Conservation (phyloP, 441 rosid genomes). For the Breynia disticha region DNA sequence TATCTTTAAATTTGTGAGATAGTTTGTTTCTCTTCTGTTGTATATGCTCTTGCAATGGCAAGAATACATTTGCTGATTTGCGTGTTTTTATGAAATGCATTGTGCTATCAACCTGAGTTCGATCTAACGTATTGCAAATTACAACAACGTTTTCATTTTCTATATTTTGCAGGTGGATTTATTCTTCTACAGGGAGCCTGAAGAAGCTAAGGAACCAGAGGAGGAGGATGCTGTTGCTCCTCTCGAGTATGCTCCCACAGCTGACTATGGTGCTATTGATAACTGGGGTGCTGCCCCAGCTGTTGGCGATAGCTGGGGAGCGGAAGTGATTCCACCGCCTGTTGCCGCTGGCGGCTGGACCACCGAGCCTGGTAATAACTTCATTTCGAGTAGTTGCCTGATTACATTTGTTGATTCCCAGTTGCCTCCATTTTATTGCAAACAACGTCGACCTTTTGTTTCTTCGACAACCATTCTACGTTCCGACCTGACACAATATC, state of each 20-base stretch:
- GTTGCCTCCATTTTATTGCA: not conserved
- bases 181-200: conserved; percentile 90
- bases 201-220: conserved; percentile 64
- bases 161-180: conserved; percentile 53
- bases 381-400: not conserved
- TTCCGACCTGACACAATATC: too few relatives aligned
- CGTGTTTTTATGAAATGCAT: too few relatives aligned
- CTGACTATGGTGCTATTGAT: conserved; percentile 23
- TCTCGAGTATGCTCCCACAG: conserved; percentile 6
- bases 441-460: not conserved
- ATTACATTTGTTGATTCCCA: not conserved
- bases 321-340: conserved; percentile 38
- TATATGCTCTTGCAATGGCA: too few relatives aligned
- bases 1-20: not conserved
- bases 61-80: too few relatives aligned
- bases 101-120: too few relatives aligned
- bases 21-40: too few relatives aligned
- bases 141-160: not conserved
- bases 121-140: not conserved
- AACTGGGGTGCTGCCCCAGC: conserved; percentile 19
- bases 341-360: conserved; percentile 31
- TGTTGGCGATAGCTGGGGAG: conserved; percentile 44
- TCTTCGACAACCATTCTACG: not conserved
- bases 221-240: conserved; percentile 51
- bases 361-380: conserved; percentile 25